Percentiles rank a stretch among this genome's conserved stretches.
phyloP scores from a whole-genome alignment of 345 rosid species.

The Kernera saxatilis region DNA sequence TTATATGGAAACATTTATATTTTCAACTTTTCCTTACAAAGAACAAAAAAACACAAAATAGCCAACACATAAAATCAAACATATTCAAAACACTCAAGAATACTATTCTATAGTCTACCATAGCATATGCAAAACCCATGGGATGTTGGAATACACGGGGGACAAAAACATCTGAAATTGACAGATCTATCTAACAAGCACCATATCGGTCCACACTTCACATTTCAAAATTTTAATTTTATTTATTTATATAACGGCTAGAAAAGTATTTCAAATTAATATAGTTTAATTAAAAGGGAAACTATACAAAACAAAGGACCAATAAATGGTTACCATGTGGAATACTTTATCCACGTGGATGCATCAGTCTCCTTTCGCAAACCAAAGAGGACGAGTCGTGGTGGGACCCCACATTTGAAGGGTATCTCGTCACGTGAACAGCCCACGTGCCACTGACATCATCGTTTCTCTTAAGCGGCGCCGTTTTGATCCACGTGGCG shows the following conservation, averaged over 20 bases:
- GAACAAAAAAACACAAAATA: not conserved
- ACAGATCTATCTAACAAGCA: conserved; percentile 11
- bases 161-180: conserved; percentile 29
- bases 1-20: not conserved
- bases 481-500: conserved; percentile 22
- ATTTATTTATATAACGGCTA: conserved; percentile 18
- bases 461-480: conserved; percentile 17
- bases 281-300: not conserved
- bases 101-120: conserved; percentile 20
- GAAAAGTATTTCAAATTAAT: not conserved
- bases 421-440: conserved; percentile 64
- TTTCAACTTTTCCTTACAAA: not conserved
- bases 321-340: conserved; percentile 6
- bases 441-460: conserved; percentile 52
- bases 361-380: conserved; percentile 11
- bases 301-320: conserved; percentile 13
- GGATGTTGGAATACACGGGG: conserved; percentile 32
- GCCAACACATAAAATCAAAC: conserved; percentile 1
- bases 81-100: not conserved
- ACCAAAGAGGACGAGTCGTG: conserved; percentile 27
- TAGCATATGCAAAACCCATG: conserved; percentile 23
- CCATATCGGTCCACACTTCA: conserved; percentile 12
- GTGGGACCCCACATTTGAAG: conserved; percentile 30
- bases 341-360: conserved; percentile 30
- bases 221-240: not conserved